A percentile compares a stretch with the other conserved stretches of the same genome.
Evolutionary conservation across 139 green algal genomes (phyloP).

Genomic region (Desmodesmus armatus): DNA sequence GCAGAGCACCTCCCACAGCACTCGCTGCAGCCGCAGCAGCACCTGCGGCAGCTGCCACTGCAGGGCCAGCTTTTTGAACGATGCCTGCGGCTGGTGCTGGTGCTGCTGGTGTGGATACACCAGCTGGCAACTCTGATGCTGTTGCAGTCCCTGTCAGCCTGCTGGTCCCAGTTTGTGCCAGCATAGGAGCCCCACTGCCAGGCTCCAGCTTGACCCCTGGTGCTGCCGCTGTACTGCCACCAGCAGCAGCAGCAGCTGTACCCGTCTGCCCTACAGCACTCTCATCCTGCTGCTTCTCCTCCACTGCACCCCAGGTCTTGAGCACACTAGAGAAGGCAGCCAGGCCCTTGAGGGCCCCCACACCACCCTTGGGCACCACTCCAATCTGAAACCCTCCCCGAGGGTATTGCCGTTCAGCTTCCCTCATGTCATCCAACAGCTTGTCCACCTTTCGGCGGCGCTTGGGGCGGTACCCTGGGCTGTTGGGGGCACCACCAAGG

Average conservation of each 20-base stretch:
- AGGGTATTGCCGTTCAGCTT: not conserved
- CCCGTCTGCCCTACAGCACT: too few species aligned
- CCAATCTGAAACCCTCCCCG: constrained; percentile 5
- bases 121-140: too few species aligned
- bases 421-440: constrained; percentile 18
- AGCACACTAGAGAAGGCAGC: constrained; percentile 31
- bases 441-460: constrained; percentile 26
- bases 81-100: not conserved
- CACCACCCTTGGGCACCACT: not conserved
- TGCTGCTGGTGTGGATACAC: not conserved
- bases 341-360: constrained; percentile 29
- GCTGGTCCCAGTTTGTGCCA: too few species aligned
- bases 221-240: not conserved
- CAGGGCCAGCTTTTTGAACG: not conserved
- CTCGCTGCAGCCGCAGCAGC: not conserved
- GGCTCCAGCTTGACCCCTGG: not conserved
- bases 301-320: not conserved
- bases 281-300: constrained; percentile 5
- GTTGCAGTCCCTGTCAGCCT: too few species aligned
- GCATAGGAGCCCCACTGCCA: too few species aligned
- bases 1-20: not conserved
- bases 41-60: not conserved
- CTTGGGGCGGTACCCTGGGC: constrained; percentile 3
- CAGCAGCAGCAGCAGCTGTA: too few species aligned
- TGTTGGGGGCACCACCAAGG: too few species aligned